A percentile compares a stretch with the other conserved stretches of the same genome.
phyloP scores from a whole-genome alignment of 2,329 filamentous ascomycete species.

The Fusarium mexicanum region DNA sequence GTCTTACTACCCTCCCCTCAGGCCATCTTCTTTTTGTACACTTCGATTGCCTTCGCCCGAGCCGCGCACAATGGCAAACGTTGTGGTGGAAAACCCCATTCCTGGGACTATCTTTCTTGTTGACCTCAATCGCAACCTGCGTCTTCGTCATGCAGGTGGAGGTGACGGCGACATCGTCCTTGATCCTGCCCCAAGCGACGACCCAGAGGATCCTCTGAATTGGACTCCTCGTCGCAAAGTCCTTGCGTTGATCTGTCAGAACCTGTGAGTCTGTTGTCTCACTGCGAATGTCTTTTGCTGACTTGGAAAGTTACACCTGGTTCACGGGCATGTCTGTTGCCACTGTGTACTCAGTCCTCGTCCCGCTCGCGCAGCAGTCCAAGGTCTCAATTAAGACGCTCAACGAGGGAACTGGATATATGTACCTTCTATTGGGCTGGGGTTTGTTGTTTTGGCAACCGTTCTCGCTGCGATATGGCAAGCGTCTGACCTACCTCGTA shows the following conservation, averaged over 20 bases:
- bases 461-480: slow-evolving; percentile 57
- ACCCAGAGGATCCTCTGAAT: slow-evolving; percentile 64
- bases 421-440: slow-evolving; percentile 58
- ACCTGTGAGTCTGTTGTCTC: slow-evolving; percentile 36
- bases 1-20: background rate
- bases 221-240: slow-evolving; percentile 51
- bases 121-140: slow-evolving; percentile 49
- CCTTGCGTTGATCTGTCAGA: slow-evolving; percentile 42
- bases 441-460: slow-evolving; percentile 59
- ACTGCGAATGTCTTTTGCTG: background rate
- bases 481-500: slow-evolving; percentile 49
- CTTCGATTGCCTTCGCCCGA: background rate
- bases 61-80: background rate
- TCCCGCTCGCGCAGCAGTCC: slow-evolving; percentile 47
- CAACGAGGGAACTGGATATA: slow-evolving; percentile 53
- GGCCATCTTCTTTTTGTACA: background rate
- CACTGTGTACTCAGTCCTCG: slow-evolving; percentile 52
- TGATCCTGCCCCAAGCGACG: slow-evolving; percentile 58
- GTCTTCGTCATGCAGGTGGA: slow-evolving; percentile 45
- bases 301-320: slow-evolving; percentile 47
- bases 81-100: slow-evolving; percentile 13
- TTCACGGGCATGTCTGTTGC: slow-evolving; percentile 53
- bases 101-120: slow-evolving; percentile 55
- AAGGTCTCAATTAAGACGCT: slow-evolving; percentile 48
- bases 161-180: slow-evolving; percentile 56